Evolutionary conservation across 2,329 filamentous ascomycete genomes (phyloP).

Genomic region (Mycosphaerelloides madeirae): DNA sequence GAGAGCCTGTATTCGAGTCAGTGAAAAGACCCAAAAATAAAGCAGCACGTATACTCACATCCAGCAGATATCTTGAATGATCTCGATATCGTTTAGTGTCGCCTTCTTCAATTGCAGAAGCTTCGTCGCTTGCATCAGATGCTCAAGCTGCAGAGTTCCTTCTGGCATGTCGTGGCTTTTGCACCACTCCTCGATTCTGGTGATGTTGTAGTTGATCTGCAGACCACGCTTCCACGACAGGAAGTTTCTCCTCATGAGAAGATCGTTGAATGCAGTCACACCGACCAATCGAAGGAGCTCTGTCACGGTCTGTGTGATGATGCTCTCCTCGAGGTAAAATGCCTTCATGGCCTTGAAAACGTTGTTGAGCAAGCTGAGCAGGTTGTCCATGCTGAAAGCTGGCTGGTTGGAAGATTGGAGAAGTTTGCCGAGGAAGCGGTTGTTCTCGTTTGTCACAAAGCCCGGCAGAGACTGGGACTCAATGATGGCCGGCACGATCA

Average conservation of each 20-base stretch:
- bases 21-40: constrained; percentile 1
- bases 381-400: constrained; percentile 99
- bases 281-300: constrained; percentile 90
- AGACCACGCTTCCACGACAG: constrained; percentile 98
- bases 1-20: constrained; percentile 63
- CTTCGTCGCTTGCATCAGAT: constrained; percentile 99
- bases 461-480: constrained; percentile 96
- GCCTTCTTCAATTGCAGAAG: constrained; percentile 98
- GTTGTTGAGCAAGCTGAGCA: constrained; percentile 90
- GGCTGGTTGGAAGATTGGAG: constrained; percentile 83
- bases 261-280: constrained; percentile 96
- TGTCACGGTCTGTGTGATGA: constrained; percentile 91
- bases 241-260: constrained; percentile 97
- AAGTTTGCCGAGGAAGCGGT: constrained; percentile 95
- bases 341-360: constrained; percentile 99
- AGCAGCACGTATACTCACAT: constrained; percentile 63
- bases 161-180: constrained; percentile 99
- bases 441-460: constrained; percentile 98
- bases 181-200: constrained; percentile 98
- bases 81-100: constrained; percentile 97
- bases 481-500: constrained; percentile 99
- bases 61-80: constrained; percentile 99
- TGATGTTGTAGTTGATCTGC: constrained; percentile 99
- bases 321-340: constrained; percentile 93
- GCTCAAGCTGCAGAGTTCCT: constrained; percentile 92